A percentile compares a stretch with the other conserved stretches of the same genome.
Conservation (phyloP, 2,329 filamentous ascomycete species). For the Calonectria pseudoturangicola region DNA sequence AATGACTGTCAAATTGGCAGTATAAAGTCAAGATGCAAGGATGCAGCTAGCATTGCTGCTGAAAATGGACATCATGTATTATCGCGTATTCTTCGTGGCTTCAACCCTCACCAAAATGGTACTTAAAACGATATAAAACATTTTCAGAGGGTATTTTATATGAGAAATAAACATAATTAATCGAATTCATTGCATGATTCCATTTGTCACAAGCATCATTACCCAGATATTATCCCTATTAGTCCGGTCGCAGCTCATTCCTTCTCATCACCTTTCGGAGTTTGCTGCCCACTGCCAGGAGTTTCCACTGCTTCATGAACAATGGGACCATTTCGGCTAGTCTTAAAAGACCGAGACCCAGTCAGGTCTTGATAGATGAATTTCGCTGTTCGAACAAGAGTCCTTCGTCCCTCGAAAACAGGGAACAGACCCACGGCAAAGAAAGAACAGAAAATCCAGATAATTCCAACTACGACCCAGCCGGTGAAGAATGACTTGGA, state of each 20-base stretch:
- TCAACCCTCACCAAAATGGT: background rate
- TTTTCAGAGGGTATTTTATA: no score
- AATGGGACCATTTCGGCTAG: background rate
- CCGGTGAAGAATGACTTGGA: slow-evolving; percentile 80
- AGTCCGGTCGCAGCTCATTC: background rate
- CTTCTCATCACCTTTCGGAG: slow-evolving; percentile 26
- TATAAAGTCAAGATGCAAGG: slow-evolving; percentile 4
- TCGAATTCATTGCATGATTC: background rate
- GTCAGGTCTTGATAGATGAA: slow-evolving; percentile 36
- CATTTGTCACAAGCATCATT: background rate
- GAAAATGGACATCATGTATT: background rate
- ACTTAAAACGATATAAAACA: no score
- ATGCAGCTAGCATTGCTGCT: background rate
- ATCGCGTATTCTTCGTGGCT: background rate
- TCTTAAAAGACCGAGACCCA: slow-evolving; percentile 34
- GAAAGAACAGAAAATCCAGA: slow-evolving; percentile 83
- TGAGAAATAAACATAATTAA: no score
- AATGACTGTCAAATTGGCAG: background rate
- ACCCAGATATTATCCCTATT: background rate
- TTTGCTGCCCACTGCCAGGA: slow-evolving; percentile 27
- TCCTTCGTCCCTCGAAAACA: slow-evolving; percentile 84
- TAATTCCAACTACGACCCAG: slow-evolving; percentile 81
- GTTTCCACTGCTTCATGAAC: slow-evolving; percentile 31
- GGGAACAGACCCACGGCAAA: slow-evolving; percentile 88
- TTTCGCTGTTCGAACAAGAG: slow-evolving; percentile 33